Conservation (phyloP, 768 basidiomycete species). For the Hygrophorus pudorinus region DNA sequence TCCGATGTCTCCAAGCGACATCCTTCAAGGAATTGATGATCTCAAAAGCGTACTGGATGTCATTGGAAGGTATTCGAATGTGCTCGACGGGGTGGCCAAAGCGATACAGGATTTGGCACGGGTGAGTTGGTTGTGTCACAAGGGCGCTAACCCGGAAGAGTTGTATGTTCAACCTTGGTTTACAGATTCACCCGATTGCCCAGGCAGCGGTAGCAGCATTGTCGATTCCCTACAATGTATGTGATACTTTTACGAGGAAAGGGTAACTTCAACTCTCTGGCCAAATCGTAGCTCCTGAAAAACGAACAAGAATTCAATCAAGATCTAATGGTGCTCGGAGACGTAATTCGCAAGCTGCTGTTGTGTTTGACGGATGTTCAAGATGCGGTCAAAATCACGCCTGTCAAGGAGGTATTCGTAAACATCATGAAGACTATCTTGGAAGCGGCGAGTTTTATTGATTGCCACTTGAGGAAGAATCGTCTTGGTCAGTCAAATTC, state of each 20-base stretch:
- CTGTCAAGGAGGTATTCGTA: background rate
- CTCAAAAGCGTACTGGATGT: background rate
- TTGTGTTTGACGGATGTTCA: background rate
- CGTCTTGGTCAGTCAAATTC: too few species aligned
- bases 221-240: background rate
- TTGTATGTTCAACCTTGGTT: background rate
- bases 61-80: background rate
- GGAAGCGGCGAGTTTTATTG: background rate
- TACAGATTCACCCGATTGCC: background rate
- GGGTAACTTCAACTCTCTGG: too few species aligned
- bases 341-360: background rate
- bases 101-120: background rate
- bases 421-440: background rate
- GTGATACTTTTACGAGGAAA: background rate
- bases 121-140: background rate
- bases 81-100: background rate
- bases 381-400: background rate
- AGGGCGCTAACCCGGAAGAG: background rate
- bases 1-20: background rate
- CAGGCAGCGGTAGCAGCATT: background rate
- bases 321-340: background rate
- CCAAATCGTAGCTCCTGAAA: background rate
- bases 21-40: background rate
- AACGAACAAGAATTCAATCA: background rate
- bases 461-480: background rate